Percentiles rank a stretch among this genome's conserved stretches.
Evolutionary conservation across 2,329 filamentous ascomycete species (phyloP).

Genomic region (Sporothrix variecibatus): DNA sequence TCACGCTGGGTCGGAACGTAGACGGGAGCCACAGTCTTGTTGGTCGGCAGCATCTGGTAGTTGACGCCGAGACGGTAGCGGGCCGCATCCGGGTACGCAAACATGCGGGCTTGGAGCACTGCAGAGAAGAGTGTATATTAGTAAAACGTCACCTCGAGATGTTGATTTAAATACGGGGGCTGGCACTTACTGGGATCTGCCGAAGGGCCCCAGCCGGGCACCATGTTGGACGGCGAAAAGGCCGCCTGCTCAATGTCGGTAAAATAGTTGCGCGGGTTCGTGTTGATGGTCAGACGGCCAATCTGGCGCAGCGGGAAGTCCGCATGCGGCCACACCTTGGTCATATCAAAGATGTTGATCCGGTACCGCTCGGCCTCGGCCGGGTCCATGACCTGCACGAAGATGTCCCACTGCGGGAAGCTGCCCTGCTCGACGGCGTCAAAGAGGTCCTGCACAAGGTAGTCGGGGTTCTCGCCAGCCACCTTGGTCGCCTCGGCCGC

Average conservation of each 20-base stretch:
- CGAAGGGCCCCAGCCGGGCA: conserved; percentile 63
- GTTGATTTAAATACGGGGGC: not conserved
- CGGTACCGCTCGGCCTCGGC: conserved; percentile 62
- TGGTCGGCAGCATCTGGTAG: conserved; percentile 66
- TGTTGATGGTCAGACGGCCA: conserved; percentile 64
- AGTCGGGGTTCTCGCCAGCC: conserved; percentile 61
- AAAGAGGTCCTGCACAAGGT: conserved; percentile 64
- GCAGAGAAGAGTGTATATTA: conserved; percentile 11
- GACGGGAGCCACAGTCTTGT: conserved; percentile 55
- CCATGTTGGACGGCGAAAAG: conserved; percentile 65
- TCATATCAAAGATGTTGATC: conserved; percentile 69
- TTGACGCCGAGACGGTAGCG: conserved; percentile 64
- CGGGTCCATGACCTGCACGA: conserved; percentile 64
- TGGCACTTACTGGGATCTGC: conserved; percentile 52
- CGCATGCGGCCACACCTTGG: conserved; percentile 67
- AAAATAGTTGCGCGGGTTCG: conserved; percentile 68
- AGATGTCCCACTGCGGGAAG: conserved; percentile 63
- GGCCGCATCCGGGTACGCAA: conserved; percentile 64
- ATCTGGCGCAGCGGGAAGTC: conserved; percentile 63
- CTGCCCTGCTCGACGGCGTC: conserved; percentile 63
- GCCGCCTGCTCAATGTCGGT: conserved; percentile 68
- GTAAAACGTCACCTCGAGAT: not conserved
- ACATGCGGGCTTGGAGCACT: conserved; percentile 61
- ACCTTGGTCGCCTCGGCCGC: conserved; percentile 59
- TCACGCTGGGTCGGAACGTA: conserved; percentile 73